A percentile compares a stretch with the other conserved stretches of the same genome.
phyloP scores from a whole-genome alignment of 768 basidiomycete species.

The Rhodotorula paludigena region DNA sequence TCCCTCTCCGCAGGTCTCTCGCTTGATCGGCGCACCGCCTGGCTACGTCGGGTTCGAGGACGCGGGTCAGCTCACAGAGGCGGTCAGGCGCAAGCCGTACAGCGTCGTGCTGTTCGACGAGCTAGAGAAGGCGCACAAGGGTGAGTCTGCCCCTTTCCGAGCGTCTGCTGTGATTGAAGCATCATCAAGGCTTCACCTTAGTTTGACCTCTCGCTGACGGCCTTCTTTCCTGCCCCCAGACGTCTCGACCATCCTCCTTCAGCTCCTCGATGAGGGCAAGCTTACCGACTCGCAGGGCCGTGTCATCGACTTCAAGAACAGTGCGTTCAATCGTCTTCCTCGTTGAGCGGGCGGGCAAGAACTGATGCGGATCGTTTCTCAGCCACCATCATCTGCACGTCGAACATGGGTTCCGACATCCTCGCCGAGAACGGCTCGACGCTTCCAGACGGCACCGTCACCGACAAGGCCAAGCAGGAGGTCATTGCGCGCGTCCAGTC shows the following conservation, averaged over 20 bases:
- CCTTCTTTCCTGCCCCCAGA: slow-evolving; percentile 34
- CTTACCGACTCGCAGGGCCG: slow-evolving; percentile 50
- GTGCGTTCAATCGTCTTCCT: not conserved
- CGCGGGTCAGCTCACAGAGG: slow-evolving; percentile 55
- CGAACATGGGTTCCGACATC: slow-evolving; percentile 45
- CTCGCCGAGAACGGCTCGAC: slow-evolving; percentile 20
- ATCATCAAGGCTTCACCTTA: too few species aligned
- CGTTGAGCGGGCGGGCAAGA: slow-evolving; percentile 13
- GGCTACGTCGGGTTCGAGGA: slow-evolving; percentile 88
- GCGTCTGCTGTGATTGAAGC: too few species aligned
- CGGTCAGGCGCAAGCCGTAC: slow-evolving; percentile 39
- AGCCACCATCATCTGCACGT: slow-evolving; percentile 38
- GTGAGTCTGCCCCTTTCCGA: not conserved
- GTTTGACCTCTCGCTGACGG: too few species aligned
- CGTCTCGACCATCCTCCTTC: slow-evolving; percentile 50
- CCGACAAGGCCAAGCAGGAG: slow-evolving; percentile 2
- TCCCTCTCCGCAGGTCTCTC: slow-evolving; percentile 50
- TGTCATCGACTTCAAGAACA: slow-evolving; percentile 47
- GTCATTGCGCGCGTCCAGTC: slow-evolving; percentile 22
- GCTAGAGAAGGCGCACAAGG: slow-evolving; percentile 51
- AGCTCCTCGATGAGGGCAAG: slow-evolving; percentile 51
- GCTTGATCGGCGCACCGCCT: slow-evolving; percentile 85
- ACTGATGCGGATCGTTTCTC: slow-evolving; percentile 44
- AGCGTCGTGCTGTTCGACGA: slow-evolving; percentile 24
- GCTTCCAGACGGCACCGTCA: slow-evolving; percentile 25